Evolutionary conservation across 495 filamentous ascomycete species (phyloP).

Genomic region (Friedmanniomyces simplex): DNA sequence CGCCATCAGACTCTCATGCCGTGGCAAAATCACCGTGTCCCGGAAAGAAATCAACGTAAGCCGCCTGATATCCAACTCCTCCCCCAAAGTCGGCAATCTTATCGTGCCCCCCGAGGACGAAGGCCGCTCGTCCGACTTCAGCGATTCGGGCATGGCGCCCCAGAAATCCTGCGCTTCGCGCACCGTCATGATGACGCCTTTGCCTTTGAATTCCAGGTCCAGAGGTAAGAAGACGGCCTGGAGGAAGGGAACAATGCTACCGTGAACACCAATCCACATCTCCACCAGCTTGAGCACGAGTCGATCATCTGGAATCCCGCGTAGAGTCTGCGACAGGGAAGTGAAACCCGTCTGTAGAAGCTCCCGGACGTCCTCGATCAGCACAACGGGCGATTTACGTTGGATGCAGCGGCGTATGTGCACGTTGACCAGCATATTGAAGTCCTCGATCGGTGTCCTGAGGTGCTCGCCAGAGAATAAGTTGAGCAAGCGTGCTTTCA

Average conservation of each 20-base stretch:
- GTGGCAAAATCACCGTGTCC: constrained; percentile 73
- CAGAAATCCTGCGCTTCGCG: constrained; percentile 83
- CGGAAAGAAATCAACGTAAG: constrained; percentile 85
- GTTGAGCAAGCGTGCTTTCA: constrained; percentile 81
- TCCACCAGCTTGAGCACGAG: constrained; percentile 80
- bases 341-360: constrained; percentile 72
- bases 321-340: constrained; percentile 71
- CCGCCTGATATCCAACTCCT: constrained; percentile 71
- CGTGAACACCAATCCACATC: constrained; percentile 87
- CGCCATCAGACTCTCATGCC: constrained; percentile 73
- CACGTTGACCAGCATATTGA: constrained; percentile 67
- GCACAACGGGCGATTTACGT: constrained; percentile 25
- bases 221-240: constrained; percentile 93
- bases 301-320: constrained; percentile 66
- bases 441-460: constrained; percentile 80
- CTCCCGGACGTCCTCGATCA: constrained; percentile 66
- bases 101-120: constrained; percentile 7
- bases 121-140: constrained; percentile 15
- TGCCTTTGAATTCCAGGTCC: constrained; percentile 86
- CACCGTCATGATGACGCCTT: constrained; percentile 60
- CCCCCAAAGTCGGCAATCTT: constrained; percentile 33
- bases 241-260: constrained; percentile 81
- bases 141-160: constrained; percentile 44
- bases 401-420: constrained; percentile 33
- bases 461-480: constrained; percentile 92